These are phyloP conservation scores for Kuraishia piskuri DNA, from an alignment of 805 yeast species.

Conservation along the genomic window DNA sequence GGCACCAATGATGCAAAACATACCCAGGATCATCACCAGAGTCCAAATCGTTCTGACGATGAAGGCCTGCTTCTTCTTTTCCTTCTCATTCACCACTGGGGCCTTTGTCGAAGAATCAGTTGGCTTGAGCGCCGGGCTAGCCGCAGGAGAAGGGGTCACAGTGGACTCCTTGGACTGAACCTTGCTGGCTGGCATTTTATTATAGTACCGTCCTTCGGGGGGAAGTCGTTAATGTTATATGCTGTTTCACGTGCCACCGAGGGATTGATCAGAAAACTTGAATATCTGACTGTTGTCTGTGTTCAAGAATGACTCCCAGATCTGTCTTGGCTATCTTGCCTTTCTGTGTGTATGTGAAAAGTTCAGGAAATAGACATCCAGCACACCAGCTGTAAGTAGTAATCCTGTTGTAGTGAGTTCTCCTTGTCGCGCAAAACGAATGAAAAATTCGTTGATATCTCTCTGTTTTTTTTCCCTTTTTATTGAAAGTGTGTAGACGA, in stretches of 20 bases:
- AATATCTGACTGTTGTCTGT: neutral
- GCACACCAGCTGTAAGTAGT: neutral
- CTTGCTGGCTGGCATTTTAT: neutral
- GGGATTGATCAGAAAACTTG: no score
- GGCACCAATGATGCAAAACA: constrained; percentile 61
- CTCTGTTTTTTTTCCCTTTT: no score
- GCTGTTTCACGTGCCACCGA: no score
- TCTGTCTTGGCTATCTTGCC: no score
- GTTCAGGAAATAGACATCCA: neutral
- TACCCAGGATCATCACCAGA: constrained; percentile 74
- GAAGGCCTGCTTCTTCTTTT: constrained; percentile 74
- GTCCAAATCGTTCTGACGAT: constrained; percentile 90
- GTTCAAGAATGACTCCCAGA: no score
- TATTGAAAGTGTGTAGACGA: no score
- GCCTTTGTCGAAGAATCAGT: constrained; percentile 32
- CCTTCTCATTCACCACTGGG: constrained; percentile 30
- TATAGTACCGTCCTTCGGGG: neutral
- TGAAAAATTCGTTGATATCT: neutral
- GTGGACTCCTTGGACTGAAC: neutral
- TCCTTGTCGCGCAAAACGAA: no score
- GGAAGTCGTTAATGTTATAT: neutral
- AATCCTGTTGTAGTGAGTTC: no score
- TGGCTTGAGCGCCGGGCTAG: constrained; percentile 57
- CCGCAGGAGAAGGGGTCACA: neutral
- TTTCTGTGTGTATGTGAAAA: neutral